Conservation (phyloP, 768 basidiomycete species). For the Boletus rubroflammeus region DNA sequence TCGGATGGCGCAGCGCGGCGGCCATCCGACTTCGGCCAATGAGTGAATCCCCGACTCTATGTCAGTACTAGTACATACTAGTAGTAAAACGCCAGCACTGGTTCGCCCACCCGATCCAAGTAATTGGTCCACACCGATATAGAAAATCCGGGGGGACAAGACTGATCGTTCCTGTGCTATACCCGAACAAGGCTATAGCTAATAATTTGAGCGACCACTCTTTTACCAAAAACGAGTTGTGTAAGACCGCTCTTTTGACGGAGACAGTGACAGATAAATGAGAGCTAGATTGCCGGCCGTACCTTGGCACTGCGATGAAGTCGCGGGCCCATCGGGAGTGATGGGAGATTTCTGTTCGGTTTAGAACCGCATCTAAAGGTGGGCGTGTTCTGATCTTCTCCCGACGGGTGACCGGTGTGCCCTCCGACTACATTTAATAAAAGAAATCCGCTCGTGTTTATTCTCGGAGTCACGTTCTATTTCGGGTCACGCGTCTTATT, state of each 20-base stretch:
- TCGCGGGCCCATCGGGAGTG: not conserved
- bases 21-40: too few species aligned
- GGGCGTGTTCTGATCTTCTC: not conserved
- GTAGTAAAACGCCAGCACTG: not conserved
- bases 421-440: not conserved
- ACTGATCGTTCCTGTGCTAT: not conserved
- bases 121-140: not conserved
- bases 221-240: not conserved
- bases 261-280: not conserved
- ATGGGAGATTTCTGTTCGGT: not conserved
- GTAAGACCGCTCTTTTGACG: not conserved
- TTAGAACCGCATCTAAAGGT: not conserved
- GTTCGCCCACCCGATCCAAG: not conserved
- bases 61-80: too few species aligned
- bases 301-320: not conserved
- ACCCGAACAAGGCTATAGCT: not conserved
- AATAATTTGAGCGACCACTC: not conserved
- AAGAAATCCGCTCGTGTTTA: not conserved
- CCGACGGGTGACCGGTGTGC: conserved; percentile 1
- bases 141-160: not conserved
- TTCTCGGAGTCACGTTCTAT: not conserved
- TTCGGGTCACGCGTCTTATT: not conserved
- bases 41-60: too few species aligned
- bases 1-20: too few species aligned
- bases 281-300: not conserved